These are phyloP conservation scores for Colletotrichum chrysophilum DNA, from an alignment of 2,329 filamentous ascomycete species.

Conservation along the genomic window DNA sequence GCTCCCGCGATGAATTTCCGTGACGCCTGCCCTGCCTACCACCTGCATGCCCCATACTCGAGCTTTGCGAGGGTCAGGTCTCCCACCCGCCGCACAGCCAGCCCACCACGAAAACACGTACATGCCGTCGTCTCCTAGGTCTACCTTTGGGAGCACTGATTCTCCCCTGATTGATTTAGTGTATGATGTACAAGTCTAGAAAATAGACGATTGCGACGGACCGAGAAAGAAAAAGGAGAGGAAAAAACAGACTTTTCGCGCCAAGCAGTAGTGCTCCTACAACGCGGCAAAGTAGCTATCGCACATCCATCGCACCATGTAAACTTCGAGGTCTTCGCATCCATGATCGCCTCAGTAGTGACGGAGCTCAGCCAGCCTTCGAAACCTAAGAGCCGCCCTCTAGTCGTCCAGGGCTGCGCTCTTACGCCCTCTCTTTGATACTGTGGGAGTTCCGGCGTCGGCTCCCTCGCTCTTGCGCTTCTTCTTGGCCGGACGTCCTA, in stretches of 20 bases:
- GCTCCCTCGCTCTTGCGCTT: slow-evolving; percentile 62
- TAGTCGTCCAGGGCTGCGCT: slow-evolving; percentile 24
- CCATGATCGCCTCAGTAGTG: background rate
- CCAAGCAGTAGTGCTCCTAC: background rate
- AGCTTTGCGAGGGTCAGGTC: background rate
- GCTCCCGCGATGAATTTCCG: background rate
- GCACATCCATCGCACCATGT: background rate
- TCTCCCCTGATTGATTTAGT: background rate
- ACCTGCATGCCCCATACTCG: background rate
- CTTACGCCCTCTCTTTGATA: slow-evolving; percentile 36
- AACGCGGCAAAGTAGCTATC: background rate
- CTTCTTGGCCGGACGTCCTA: slow-evolving; percentile 56
- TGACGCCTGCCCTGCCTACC: background rate
- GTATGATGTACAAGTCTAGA: slow-evolving; percentile 8
- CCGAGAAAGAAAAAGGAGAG: background rate
- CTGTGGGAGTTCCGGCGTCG: slow-evolving; percentile 33
- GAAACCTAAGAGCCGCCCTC: background rate
- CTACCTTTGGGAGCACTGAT: background rate
- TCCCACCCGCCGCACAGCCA: background rate
- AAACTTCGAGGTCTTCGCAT: background rate
- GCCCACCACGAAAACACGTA: background rate
- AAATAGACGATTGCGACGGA: background rate
- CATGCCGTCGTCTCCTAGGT: background rate
- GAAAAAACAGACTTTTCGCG: background rate
- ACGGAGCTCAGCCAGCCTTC: background rate